phyloP scores from a whole-genome alignment of 352 stramenopile genomes.

The Globisporangium apiculatum region DNA sequence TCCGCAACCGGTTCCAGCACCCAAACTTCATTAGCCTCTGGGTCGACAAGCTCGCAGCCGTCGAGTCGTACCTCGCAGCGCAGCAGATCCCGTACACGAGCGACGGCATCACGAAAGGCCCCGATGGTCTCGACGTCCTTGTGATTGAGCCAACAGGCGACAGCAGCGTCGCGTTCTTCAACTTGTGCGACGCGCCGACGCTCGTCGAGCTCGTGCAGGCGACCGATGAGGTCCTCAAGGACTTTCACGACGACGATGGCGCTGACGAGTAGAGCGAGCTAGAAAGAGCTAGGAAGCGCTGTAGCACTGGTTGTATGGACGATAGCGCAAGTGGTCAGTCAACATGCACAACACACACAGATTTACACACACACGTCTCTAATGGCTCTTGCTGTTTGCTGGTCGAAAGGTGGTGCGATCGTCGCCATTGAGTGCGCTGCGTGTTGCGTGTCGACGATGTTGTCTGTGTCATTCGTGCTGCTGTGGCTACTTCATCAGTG shows the following conservation, averaged over 20 bases:
- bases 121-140: slow-evolving; percentile 60
- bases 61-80: slow-evolving; percentile 57
- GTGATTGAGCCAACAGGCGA: slow-evolving; percentile 62
- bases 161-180: slow-evolving; percentile 70
- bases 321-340: no score
- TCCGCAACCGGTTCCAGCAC: slow-evolving; percentile 73
- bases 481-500: no score
- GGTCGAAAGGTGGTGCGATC: no score
- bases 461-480: no score
- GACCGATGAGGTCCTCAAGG: slow-evolving; percentile 65
- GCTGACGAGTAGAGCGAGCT: neutral
- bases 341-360: no score
- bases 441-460: no score
- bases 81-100: slow-evolving; percentile 51
- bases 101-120: slow-evolving; percentile 50
- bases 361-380: no score
- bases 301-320: no score
- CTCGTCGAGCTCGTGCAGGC: slow-evolving; percentile 82
- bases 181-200: slow-evolving; percentile 73
- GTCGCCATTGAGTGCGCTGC: no score
- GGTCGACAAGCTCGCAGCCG: slow-evolving; percentile 65
- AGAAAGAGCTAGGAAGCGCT: neutral
- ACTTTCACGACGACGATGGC: slow-evolving; percentile 41
- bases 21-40: slow-evolving; percentile 84
- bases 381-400: no score